Evolutionary conservation across 495 filamentous ascomycete species (phyloP).

Genomic region (Daldinia caldariorum): DNA sequence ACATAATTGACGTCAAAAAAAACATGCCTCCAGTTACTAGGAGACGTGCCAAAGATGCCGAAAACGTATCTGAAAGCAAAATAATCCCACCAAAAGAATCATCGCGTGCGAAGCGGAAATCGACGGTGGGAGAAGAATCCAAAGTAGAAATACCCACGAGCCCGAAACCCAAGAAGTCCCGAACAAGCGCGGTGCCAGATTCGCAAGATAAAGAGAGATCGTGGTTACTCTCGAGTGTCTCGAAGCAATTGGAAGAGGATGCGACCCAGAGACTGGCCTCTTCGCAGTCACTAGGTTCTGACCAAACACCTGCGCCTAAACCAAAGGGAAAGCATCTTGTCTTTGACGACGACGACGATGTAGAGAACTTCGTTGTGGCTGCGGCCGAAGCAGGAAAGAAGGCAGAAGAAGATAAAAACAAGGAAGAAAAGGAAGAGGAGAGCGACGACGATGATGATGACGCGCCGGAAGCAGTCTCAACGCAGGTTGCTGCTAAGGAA

Average conservation of each 20-base stretch:
- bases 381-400: slow-evolving; percentile 27
- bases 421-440: slow-evolving; percentile 46
- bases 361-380: slow-evolving; percentile 47
- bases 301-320: slow-evolving; percentile 32
- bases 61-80: slow-evolving; percentile 3
- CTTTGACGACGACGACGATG: slow-evolving; percentile 49
- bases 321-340: slow-evolving; percentile 44
- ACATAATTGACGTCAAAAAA: not conserved
- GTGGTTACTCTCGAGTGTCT: slow-evolving; percentile 40
- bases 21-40: slow-evolving; percentile 43
- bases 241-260: slow-evolving; percentile 46
- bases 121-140: slow-evolving; percentile 16
- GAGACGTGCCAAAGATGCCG: slow-evolving; percentile 23
- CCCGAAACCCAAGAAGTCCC: slow-evolving; percentile 15
- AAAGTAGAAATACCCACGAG: slow-evolving; percentile 45
- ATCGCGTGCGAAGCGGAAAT: slow-evolving; percentile 32
- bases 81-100: slow-evolving; percentile 17
- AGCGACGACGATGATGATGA: slow-evolving; percentile 58
- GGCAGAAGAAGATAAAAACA: not conserved
- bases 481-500: slow-evolving; percentile 50
- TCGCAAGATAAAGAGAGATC: slow-evolving; percentile 28
- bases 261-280: slow-evolving; percentile 39
- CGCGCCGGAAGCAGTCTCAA: slow-evolving; percentile 58
- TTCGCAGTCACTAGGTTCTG: slow-evolving; percentile 28
- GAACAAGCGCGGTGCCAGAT: slow-evolving; percentile 20